Base-by-base conservation (phyloP, 1,284 basidiomycete species). In the Leccinum pachyderme region DNA sequence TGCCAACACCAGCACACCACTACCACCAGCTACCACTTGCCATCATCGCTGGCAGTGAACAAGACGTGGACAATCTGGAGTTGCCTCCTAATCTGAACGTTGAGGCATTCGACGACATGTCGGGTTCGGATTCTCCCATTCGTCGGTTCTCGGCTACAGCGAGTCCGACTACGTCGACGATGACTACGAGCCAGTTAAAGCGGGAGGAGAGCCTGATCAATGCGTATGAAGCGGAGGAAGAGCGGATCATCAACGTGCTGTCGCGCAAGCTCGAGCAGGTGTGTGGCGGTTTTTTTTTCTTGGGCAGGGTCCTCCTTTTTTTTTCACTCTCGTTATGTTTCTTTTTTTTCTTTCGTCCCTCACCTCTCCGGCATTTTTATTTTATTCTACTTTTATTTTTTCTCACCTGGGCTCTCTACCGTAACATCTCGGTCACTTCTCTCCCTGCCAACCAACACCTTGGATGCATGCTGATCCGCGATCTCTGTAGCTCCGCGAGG, bases 191-290 rank as follows among this genome's bases (percentile, higher is more conserved):
- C 54, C 79, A 80, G 46, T 61, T 75, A 35, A 78, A 80, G 60
- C 72, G 75, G 28, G 81, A 86, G 61, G 89, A 91, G 66, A 84
- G 82, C 52, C 77, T 92, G 65, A 91, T 92, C 64, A 90, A 91
- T 70, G 86, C 86, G 13, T 91, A 90, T 67, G 89, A 93, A 63
- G 91, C 89, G 5, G 90, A 93, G 72, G 90, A 93, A 70, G 90
- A 93, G 67, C 81, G 89, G 44, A 89, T 93, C 55, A 88, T 90
- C 58, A 91, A 91, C 61, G 77, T 87, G 9, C 74, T 91, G 56
- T 91, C 86, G 39, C 77, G 87, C 59, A 91, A 89, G 67, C 75
- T 91, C 54, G 89, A 91, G 73, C 80, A 87, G 83, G 90, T 88
- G 53, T 54, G 7, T 2, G 13, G 41, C 9, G 8, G 9, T 7